phyloP scores from a whole-genome alignment of 345 rosid species.

The Brassica juncea region DNA sequence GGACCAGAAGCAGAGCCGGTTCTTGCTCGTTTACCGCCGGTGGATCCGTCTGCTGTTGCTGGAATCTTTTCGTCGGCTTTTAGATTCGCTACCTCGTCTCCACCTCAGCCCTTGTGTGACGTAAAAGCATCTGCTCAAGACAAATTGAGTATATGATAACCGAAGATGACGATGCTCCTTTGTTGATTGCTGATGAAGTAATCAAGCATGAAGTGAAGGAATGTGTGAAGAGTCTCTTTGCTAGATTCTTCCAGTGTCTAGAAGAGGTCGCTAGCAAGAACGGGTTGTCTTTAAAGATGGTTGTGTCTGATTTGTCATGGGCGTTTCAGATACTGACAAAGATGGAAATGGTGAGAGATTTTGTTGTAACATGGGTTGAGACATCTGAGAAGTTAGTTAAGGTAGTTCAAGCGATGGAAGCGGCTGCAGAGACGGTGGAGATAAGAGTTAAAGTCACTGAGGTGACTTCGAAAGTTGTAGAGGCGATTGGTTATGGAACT shows the following conservation, averaged over 20 bases:
- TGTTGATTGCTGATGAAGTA: constrained; percentile 55
- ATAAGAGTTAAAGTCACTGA: constrained; percentile 60
- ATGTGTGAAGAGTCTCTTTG: constrained; percentile 53
- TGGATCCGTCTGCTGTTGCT: constrained; percentile 52
- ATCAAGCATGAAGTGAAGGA: constrained; percentile 68
- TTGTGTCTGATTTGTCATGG: constrained; percentile 72
- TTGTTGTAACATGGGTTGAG: constrained; percentile 73
- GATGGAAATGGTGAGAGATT: constrained; percentile 73
- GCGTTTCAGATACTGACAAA: constrained; percentile 68
- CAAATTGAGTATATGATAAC: constrained; percentile 90
- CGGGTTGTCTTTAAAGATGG: constrained; percentile 41
- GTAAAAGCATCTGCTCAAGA: constrained; percentile 74
- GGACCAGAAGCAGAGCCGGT: constrained; percentile 67
- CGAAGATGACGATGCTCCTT: constrained; percentile 89
- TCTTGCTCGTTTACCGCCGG: constrained; percentile 85
- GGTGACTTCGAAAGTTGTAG: constrained; percentile 74
- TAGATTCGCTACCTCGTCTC: constrained; percentile 72
- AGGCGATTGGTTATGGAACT: constrained; percentile 71
- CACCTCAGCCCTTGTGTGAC: constrained; percentile 50
- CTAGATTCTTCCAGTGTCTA: constrained; percentile 52
- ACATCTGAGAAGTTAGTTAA: constrained; percentile 64
- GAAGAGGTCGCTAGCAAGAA: constrained; percentile 45
- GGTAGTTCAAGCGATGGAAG: constrained; percentile 42
- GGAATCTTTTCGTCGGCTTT: constrained; percentile 62
- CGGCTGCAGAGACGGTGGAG: constrained; percentile 45